Conservation (phyloP, 352 stramenopile species). For the Phytopythium ostracodes region DNA sequence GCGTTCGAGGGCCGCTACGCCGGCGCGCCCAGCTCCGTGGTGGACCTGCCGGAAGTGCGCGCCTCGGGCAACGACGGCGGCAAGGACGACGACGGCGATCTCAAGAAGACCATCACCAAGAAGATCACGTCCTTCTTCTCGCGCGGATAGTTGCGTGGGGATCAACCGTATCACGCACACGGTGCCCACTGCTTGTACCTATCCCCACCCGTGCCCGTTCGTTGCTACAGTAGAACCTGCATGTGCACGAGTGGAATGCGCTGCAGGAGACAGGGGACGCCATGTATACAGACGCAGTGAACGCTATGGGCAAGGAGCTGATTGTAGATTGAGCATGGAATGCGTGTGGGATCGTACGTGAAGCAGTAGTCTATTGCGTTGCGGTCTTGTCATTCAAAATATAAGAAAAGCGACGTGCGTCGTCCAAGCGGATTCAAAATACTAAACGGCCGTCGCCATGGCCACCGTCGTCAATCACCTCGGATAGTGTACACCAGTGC, state of each 20-base stretch:
- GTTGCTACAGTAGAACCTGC: too few relatives aligned
- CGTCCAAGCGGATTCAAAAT: neutral
- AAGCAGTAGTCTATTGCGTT: neutral
- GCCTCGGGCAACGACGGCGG: conserved; percentile 12
- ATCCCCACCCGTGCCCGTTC: too few relatives aligned
- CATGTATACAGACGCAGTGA: too few relatives aligned
- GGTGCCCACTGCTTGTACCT: too few relatives aligned
- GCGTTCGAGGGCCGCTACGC: conserved; percentile 74
- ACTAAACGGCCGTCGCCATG: too few relatives aligned
- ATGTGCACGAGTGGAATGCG: too few relatives aligned
- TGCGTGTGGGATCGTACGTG: too few relatives aligned
- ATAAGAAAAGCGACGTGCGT: neutral
- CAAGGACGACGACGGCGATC: conserved; percentile 24
- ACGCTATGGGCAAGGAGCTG: too few relatives aligned
- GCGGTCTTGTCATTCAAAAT: neutral
- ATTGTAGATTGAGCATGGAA: too few relatives aligned
- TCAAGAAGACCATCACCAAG: conserved; percentile 38
- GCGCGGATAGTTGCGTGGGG: conserved; percentile 10
- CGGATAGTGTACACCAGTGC: neutral
- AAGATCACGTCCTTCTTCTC: conserved; percentile 34
- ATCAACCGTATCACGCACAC: too few relatives aligned
- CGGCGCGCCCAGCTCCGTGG: conserved; percentile 25
- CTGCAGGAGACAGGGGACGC: too few relatives aligned
- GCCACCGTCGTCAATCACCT: neutral
- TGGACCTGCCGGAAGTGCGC: conserved; percentile 29